Base-by-base conservation (phyloP, 179 eudicot genomes). In the Patellifolia procumbens region DNA sequence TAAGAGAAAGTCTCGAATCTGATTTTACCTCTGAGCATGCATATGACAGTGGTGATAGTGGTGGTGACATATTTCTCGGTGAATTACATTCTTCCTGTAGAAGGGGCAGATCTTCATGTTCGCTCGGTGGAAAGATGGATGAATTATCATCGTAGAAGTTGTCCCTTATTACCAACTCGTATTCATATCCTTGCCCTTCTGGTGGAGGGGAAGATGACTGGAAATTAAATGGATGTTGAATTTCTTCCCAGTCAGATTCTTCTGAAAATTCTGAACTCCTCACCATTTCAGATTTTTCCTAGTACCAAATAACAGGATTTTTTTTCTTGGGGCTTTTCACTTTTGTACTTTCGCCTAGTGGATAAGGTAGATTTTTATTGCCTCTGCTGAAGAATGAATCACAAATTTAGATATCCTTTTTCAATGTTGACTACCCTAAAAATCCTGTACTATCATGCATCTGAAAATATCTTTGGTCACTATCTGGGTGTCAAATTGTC, bases 241-340 rank as follows among this genome's bases (percentile, higher is more conserved):
- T 66, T 74, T 76, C 82, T 78, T 85, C 88, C 93, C 93, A 88
- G 39, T 89, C 90, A 51, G 78, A 68, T 62, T 70, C 83, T 56
- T 84, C 86, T 31, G 83, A 65, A 2, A 24, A 28, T 31, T 70
- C 81, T 59, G 78, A 70, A 19, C 29, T 70, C 42, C 43, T 78
- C 82, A 79, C 82, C 72, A 15, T 74, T 35, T 48, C 32, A 22
- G 12, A 42, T 48, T 20, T 59, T 11, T 66, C 46, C 12, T 37
- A 22, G 16, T 62, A 51, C 5, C 46, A 32, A 32, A 28, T 16
- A 26, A 22, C 35, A 35, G 58, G 55, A 58, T 76, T 10, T 66
- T 0, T 20, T 65, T 4, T 37, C 4, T 63, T 20, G 5, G 32
- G 13, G 19, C 24, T 32, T 42, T 42, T 60, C 10, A n/a, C 26